These are phyloP conservation scores for Parasitella parasitica DNA, from an alignment of 371 early-diverging fungal genomes.

Conservation along the genomic window DNA sequence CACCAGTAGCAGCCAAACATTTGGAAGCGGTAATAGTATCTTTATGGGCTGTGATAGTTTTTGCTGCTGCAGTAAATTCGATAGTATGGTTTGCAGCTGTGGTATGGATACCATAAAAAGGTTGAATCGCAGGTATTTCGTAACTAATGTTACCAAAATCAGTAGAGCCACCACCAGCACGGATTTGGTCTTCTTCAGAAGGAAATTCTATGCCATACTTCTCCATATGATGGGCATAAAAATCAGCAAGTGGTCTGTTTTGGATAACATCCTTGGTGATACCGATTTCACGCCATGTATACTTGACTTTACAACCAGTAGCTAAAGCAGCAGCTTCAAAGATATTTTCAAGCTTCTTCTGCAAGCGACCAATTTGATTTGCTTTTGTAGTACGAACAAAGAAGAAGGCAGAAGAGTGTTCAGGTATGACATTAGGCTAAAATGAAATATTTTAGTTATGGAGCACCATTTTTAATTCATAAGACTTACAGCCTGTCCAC, in stretches of 20 bases:
- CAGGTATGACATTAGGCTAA: slow-evolving; percentile 61
- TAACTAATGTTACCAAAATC: slow-evolving; percentile 80
- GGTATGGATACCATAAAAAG: slow-evolving; percentile 41
- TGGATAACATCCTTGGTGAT: slow-evolving; percentile 41
- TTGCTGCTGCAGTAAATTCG: slow-evolving; percentile 62
- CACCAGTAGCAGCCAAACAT: slow-evolving; percentile 25
- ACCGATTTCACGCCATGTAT: slow-evolving; percentile 53
- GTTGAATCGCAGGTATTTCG: slow-evolving; percentile 54
- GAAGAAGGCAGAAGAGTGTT: slow-evolving; percentile 59
- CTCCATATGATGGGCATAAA: slow-evolving; percentile 59
- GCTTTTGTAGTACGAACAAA: slow-evolving; percentile 59
- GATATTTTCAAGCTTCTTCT: slow-evolving; percentile 49
- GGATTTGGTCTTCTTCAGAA: slow-evolving; percentile 39
- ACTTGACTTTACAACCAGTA: slow-evolving; percentile 72
- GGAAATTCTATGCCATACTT: slow-evolving; percentile 45
- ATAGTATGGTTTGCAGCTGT: slow-evolving; percentile 63
- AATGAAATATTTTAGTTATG: not conserved
- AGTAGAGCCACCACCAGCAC: slow-evolving; percentile 53
- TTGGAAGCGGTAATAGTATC: slow-evolving; percentile 47
- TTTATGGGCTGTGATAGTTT: slow-evolving; percentile 59
- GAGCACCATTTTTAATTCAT: not conserved
- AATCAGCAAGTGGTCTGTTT: slow-evolving; percentile 59
- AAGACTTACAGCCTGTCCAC: slow-evolving; percentile 60
- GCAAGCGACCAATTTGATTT: slow-evolving; percentile 49
- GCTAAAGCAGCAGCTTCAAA: slow-evolving; percentile 72